Base-by-base conservation (phyloP, 768 basidiomycete genomes). In the Xanthoconium purpureum region DNA sequence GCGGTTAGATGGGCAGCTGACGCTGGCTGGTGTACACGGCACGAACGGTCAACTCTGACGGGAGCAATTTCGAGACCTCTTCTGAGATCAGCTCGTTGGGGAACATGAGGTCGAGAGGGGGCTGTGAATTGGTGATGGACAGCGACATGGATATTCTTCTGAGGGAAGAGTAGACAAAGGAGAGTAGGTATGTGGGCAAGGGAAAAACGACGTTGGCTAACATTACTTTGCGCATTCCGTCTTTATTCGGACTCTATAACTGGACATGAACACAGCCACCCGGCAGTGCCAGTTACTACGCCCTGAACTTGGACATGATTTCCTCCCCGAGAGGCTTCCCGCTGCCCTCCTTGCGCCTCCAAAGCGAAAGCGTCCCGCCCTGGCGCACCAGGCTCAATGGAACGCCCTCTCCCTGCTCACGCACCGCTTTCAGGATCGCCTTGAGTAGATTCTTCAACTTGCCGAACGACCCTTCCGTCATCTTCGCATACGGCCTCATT, bases 21-120 rank as follows among this genome's bases (percentile, higher is more conserved):
- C 8, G 4, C n/a, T 1, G 11, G 15, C 10, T 10, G 3, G 7
- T 29, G 24, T 11, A 6, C n/a, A 10, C 28, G 24, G 33, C 32
- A 57, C 62, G 33, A 11, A 65, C 59, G 28, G 56, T 60, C 49
- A 65, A 74, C 80, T 58, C 87, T 9, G 77, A 58, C 38, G 84
- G 86, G 5, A 95, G 73, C 54, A 79, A 77, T 4, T 74, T 72
- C 53, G 77, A 78, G 61, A 94, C 82, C 30, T 86, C 80, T 1
- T 66, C 57, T 0, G 92, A 85, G 63, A 96, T 88, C 71, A 89
- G 77, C 50, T 81, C 80, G 33, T 84, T 74, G 30, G 87, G 74
- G 74, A 95, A 95, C 60, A 91, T 77, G 50, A 96, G 83, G 66
- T 94, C 87, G 63, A 94, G 86, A 39, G 75, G 62, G 40, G 71